phyloP scores from a whole-genome alignment of 2,329 filamentous ascomycete genomes.

The Orbilia javanica region DNA sequence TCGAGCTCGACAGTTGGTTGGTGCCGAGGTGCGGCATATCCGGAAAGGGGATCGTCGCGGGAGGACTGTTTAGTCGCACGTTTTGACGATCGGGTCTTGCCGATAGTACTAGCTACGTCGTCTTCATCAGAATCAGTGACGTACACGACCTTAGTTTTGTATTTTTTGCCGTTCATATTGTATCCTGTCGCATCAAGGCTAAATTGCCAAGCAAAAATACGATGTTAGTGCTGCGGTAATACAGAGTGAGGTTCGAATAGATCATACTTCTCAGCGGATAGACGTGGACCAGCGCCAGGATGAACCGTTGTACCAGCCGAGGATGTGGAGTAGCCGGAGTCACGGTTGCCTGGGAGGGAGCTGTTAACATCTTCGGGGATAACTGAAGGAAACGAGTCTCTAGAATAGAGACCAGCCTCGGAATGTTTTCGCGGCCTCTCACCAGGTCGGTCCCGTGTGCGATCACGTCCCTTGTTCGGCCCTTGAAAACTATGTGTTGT shows the following conservation, averaged over 20 bases:
- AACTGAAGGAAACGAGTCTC: constrained; percentile 49
- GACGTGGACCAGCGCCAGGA: constrained; percentile 20
- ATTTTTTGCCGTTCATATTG: constrained; percentile 42
- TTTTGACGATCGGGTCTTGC: constrained; percentile 40
- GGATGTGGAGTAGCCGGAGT: constrained; percentile 54
- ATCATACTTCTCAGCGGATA: constrained; percentile 55
- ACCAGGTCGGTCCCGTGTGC: constrained; percentile 53
- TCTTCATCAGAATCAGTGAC: constrained; percentile 51
- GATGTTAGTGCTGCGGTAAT: constrained; percentile 22
- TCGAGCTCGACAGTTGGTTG: constrained; percentile 43
- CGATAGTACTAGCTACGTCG: constrained; percentile 42
- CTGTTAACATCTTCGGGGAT: constrained; percentile 54
- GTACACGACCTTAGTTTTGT: constrained; percentile 50
- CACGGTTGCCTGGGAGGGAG: constrained; percentile 50
- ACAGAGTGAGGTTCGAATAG: not conserved
- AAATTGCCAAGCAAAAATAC: not conserved
- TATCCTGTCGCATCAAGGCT: constrained; percentile 42
- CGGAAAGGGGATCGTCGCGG: constrained; percentile 41
- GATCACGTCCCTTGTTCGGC: constrained; percentile 51
- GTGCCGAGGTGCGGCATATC: constrained; percentile 39
- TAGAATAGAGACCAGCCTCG: constrained; percentile 42
- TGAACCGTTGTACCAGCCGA: constrained; percentile 43
- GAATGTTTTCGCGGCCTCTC: constrained; percentile 51
- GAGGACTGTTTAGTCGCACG: constrained; percentile 46
- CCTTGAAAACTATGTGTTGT: constrained; percentile 35